Conservation (phyloP, 1,139 yeast species). For the Debaryomyces sp. region DNA sequence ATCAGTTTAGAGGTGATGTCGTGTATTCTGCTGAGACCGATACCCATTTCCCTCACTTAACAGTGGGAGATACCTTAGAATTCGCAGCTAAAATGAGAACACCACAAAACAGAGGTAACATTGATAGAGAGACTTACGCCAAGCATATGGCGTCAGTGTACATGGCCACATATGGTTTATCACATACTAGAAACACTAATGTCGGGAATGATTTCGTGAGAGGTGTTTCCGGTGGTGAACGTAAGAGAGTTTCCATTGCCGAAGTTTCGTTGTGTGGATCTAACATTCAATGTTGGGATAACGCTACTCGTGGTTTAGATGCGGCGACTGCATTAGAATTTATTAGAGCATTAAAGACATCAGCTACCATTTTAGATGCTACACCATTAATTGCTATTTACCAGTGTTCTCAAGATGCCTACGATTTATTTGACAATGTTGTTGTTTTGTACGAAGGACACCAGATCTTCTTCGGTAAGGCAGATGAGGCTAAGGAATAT, state of each 20-base stretch:
- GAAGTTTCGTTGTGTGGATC: constrained; percentile 8
- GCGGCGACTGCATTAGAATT: constrained; percentile 52
- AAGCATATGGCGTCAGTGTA: constrained; percentile 62
- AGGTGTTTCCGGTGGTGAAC: constrained; percentile 85
- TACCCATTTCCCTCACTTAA: constrained; percentile 69
- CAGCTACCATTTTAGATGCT: constrained; percentile 36
- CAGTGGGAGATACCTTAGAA: constrained; percentile 69
- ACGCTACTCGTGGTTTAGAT: constrained; percentile 53
- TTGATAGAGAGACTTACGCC: constrained; percentile 59
- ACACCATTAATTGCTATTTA: constrained; percentile 48
- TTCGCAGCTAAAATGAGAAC: constrained; percentile 68
- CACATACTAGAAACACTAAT: constrained; percentile 66
- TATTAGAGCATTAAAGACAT: constrained; percentile 43
- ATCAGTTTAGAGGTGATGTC: constrained; percentile 55
- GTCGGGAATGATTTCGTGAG: constrained; percentile 74
- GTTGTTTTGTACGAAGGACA: constrained; percentile 44
- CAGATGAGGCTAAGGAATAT: constrained; percentile 36
- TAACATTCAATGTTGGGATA: constrained; percentile 47
- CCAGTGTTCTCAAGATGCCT: constrained; percentile 50
- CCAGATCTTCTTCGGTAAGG: constrained; percentile 44
- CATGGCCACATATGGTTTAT: constrained; percentile 73
- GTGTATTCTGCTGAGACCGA: constrained; percentile 74
- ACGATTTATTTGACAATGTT: constrained; percentile 48
- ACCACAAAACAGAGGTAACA: constrained; percentile 63
- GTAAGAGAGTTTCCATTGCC: constrained; percentile 72